These are phyloP conservation scores for Diophrys sp. DNA, from an alignment of 73 alveolate species.

Conservation along the genomic window DNA sequence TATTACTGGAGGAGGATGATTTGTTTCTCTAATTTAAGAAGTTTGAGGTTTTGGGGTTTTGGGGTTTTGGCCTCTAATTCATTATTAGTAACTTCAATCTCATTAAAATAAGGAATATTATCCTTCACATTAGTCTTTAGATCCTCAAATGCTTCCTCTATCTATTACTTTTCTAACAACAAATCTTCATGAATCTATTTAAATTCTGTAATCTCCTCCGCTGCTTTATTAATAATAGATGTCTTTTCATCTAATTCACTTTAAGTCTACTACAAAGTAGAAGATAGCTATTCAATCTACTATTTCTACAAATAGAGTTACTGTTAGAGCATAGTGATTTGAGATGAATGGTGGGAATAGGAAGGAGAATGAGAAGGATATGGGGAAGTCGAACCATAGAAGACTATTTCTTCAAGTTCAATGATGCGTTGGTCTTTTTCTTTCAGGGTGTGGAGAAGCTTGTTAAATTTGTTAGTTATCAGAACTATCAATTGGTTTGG, in stretches of 20 bases:
- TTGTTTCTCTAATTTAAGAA: too few species aligned
- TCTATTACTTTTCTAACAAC: not conserved
- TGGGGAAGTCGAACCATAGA: not conserved
- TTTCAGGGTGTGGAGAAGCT: not conserved
- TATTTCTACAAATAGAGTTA: not conserved
- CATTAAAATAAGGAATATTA: conserved; percentile 14
- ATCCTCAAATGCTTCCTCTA: conserved; percentile 16
- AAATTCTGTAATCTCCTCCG: not conserved
- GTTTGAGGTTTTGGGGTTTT: too few species aligned
- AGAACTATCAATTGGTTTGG: not conserved
- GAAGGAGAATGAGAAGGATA: too few species aligned
- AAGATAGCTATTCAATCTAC: not conserved
- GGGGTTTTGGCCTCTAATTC: too few species aligned
- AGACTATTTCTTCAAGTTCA: not conserved
- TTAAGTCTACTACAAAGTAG: not conserved
- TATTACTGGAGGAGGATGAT: not conserved
- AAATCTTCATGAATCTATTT: not conserved
- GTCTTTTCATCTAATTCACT: not conserved
- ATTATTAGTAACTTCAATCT: not conserved
- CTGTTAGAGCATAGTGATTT: not conserved
- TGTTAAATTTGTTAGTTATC: not conserved
- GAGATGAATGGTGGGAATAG: too few species aligned
- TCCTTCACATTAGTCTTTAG: conserved; percentile 6
- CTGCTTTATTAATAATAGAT: not conserved
- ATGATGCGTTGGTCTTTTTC: not conserved